Evolutionary conservation across 306 rosid genomes (phyloP).

Genomic region (Vicia villosa): DNA sequence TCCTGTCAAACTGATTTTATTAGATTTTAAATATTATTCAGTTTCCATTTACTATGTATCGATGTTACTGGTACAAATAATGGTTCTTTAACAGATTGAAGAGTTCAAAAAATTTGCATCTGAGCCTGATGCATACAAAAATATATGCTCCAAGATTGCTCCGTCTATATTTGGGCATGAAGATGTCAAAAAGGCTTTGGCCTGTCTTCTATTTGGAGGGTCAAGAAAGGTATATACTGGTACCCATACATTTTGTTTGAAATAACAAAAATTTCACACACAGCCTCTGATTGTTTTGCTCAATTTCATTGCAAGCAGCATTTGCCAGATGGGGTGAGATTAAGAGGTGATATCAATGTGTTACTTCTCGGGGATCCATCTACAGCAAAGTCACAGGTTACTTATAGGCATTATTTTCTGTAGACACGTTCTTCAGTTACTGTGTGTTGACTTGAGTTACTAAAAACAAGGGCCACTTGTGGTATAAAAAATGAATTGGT

Average conservation of each 20-base stretch:
- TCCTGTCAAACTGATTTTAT: not conserved
- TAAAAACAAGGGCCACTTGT: slow-evolving; percentile 26
- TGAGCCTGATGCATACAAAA: slow-evolving; percentile 75
- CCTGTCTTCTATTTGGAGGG: slow-evolving; percentile 96
- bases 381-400: slow-evolving; percentile 96
- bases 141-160: slow-evolving; percentile 86
- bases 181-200: slow-evolving; percentile 88
- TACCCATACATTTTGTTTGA: slow-evolving; percentile 5
- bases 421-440: slow-evolving; percentile 39
- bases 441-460: slow-evolving; percentile 18
- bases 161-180: slow-evolving; percentile 98
- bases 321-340: slow-evolving; percentile 95
- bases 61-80: slow-evolving; percentile 22
- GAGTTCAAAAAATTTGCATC: slow-evolving; percentile 91
- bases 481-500: not conserved
- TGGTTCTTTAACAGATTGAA: slow-evolving; percentile 64
- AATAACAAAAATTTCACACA: slow-evolving; percentile 4
- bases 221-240: slow-evolving; percentile 80
- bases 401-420: slow-evolving; percentile 2
- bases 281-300: slow-evolving; percentile 27
- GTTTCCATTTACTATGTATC: not conserved
- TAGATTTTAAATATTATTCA: slow-evolving; percentile 6
- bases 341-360: slow-evolving; percentile 96
- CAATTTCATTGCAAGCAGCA: slow-evolving; percentile 52
- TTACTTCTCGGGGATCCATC: slow-evolving; percentile 99